These are phyloP conservation scores for Rhizophagus clarus DNA, from an alignment of 192 early-diverging fungal species.

Conservation along the genomic window DNA sequence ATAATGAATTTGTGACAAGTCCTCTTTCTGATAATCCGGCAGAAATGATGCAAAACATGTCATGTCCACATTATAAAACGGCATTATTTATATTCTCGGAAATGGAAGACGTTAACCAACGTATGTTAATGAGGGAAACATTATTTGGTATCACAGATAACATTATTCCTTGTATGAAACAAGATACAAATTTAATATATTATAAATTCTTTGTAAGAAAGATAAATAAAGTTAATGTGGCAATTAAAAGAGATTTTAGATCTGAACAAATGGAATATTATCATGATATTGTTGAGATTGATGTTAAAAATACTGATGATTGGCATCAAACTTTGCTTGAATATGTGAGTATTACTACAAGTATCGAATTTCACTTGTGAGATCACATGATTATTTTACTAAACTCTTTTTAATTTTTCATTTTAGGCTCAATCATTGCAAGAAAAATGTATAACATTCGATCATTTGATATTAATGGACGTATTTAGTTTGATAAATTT, in stretches of 20 bases:
- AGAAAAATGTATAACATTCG: constrained; percentile 35
- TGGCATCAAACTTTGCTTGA: constrained; percentile 32
- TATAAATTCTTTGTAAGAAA: constrained; percentile 51
- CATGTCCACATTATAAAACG: constrained; percentile 40
- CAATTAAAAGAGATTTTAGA: constrained; percentile 35
- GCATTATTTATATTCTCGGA: constrained; percentile 51
- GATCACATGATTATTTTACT: too few species aligned
- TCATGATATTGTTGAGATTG: constrained; percentile 45
- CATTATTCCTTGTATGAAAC: constrained; percentile 51
- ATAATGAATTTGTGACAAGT: too few species aligned
- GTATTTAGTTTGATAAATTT: constrained; percentile 40
- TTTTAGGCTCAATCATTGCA: neutral
- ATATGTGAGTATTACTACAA: constrained; percentile 27
- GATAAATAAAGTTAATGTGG: neutral
- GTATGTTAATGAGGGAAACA: constrained; percentile 50
- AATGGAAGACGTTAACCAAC: constrained; percentile 40
- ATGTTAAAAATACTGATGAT: neutral
- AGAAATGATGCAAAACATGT: neutral
- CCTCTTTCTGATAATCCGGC: neutral
- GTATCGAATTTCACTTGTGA: too few species aligned
- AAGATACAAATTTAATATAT: constrained; percentile 40
- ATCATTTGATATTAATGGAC: constrained; percentile 48
- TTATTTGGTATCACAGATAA: constrained; percentile 60
- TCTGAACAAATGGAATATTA: constrained; percentile 56
- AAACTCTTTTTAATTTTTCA: too few species aligned